Base-by-base conservation (phyloP, 306 rosid species). In the Gynostemma pentaphyllum region DNA sequence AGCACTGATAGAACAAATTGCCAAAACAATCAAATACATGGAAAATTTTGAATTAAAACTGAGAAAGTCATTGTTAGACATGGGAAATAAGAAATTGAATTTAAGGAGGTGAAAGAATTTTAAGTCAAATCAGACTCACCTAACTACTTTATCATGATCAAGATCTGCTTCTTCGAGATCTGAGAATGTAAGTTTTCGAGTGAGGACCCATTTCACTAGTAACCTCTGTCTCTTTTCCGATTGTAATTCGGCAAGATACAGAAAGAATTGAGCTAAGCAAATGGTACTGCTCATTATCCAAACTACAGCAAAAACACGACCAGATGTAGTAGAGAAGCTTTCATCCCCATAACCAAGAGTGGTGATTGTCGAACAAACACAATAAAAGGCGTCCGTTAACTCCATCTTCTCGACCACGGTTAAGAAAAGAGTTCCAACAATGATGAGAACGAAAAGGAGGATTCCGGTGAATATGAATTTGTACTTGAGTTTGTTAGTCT, bases 111-210 rank as follows among this genome's bases (percentile, higher is more conserved):
- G 11, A 56, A 44, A 55, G 41, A 55, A 55, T 19, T 9, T 30
- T 41, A 32, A 32, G 28, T 42, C 6, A 37, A 15, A 37, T 36
- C 18, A 21, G 18, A 19, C 30, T 22, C 75, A 83, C 97, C 89
- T 78, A 12, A 90, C 89, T 69, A 45, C 76, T 66, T 72, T 73
- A 77, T 90, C 97, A 37, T 76, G 79, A 76, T 90, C 89, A 77
- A 87, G 87, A 76, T 90, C 95, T 36, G 91, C 94, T 39, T 82
- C 90, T 75, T 87, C 95, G 61, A 87, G 94, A 78, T 90, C 94
- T 0, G 70, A 29, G 55, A 3, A 24, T 4, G 94, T 81, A 30
- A 90, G 60, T 50, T 70, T 77, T 41, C 88, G 59, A n/a, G 54
- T 7, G 68, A 85, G 88, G 64, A 85, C 85, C 80, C 77, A 71